These are phyloP conservation scores for Penicillium sp. DNA, from an alignment of 2,329 filamentous ascomycete genomes.

Conservation along the genomic window DNA sequence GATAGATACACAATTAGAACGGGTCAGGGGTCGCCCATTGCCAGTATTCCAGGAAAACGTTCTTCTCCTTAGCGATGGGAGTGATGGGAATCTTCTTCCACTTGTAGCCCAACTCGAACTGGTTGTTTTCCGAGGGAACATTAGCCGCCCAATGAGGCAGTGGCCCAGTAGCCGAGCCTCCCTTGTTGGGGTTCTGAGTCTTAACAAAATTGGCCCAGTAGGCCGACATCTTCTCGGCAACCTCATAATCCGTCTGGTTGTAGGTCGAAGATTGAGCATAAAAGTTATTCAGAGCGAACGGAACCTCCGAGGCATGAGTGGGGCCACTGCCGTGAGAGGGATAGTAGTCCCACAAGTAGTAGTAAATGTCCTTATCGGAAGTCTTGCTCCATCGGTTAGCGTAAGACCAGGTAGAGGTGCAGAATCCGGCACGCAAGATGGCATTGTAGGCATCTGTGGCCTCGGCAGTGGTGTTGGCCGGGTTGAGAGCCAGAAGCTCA, in stretches of 20 bases:
- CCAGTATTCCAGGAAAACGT: neutral
- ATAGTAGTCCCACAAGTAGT: neutral
- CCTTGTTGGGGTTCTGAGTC: neutral
- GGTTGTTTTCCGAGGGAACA: neutral
- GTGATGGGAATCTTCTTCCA: neutral
- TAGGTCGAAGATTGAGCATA: neutral
- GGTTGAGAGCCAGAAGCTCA: neutral
- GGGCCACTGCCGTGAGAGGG: neutral
- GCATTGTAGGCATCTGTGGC: neutral
- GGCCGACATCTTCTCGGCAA: neutral
- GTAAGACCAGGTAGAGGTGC: neutral
- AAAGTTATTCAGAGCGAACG: neutral
- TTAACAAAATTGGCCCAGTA: neutral
- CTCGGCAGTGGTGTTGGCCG: neutral
- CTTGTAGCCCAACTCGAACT: neutral
- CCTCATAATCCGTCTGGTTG: neutral
- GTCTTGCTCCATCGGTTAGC: neutral
- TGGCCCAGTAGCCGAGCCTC: neutral
- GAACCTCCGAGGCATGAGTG: neutral
- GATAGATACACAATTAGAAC: neutral
- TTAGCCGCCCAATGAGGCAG: neutral
- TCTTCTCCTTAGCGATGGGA: neutral
- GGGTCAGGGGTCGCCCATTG: neutral
- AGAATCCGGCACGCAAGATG: neutral
- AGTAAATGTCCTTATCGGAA: neutral